Conservation (phyloP, 2,329 filamentous ascomycete genomes). For the Hypoxylon sp. region DNA sequence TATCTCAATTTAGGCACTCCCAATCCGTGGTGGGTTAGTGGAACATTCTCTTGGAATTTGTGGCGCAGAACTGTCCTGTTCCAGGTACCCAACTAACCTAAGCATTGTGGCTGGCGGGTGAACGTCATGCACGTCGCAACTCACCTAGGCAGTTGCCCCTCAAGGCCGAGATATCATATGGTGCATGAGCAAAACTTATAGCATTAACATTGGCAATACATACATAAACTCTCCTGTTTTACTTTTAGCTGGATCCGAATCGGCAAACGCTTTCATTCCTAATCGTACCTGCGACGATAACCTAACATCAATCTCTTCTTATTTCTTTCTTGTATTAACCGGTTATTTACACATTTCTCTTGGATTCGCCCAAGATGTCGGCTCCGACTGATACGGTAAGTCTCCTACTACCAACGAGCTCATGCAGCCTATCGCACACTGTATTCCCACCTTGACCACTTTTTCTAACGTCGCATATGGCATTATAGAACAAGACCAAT, state of each 20-base stretch:
- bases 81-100: slow-evolving; percentile 2
- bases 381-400: slow-evolving; percentile 54
- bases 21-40: not conserved
- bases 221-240: slow-evolving; percentile 42
- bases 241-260: slow-evolving; percentile 19
- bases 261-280: slow-evolving; percentile 19
- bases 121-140: slow-evolving; percentile 46
- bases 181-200: slow-evolving; percentile 27
- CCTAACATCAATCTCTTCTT: slow-evolving; percentile 6
- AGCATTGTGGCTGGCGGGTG: slow-evolving; percentile 40
- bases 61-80: slow-evolving; percentile 19
- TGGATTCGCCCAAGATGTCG: slow-evolving; percentile 49
- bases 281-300: slow-evolving; percentile 14
- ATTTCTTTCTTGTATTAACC: slow-evolving; percentile 4
- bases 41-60: slow-evolving; percentile 9
- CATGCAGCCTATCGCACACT: slow-evolving; percentile 30
- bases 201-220: slow-evolving; percentile 16
- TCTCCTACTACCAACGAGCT: slow-evolving; percentile 35
- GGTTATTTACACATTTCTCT: slow-evolving; percentile 5
- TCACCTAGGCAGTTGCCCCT: slow-evolving; percentile 36
- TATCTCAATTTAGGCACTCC: not conserved
- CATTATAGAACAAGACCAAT: slow-evolving; percentile 60
- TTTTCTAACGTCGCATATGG: slow-evolving; percentile 37
- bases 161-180: slow-evolving; percentile 24
- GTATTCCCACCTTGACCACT: slow-evolving; percentile 4